phyloP scores from a whole-genome alignment of 2,329 filamentous ascomycete genomes.

The Arthrobotrys megalospora region DNA sequence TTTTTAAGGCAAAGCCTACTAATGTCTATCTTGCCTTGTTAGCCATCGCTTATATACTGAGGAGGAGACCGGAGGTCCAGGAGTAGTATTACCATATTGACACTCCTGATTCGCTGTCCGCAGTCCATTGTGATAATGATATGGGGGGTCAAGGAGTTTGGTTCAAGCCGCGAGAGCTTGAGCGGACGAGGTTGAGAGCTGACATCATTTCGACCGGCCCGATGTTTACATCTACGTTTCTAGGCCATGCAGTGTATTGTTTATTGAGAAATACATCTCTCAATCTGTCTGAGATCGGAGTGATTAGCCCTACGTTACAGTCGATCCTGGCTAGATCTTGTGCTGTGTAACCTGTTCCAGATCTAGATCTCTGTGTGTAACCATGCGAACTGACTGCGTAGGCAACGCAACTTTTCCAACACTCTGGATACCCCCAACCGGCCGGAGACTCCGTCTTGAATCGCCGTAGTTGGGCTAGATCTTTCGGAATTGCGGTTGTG shows the following conservation, averaged over 20 bases:
- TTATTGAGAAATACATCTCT: background rate
- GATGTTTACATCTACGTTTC: background rate
- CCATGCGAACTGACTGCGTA: background rate
- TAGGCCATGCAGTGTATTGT: background rate
- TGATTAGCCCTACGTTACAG: background rate
- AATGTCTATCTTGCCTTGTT: conserved; percentile 12
- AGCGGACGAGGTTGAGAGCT: background rate
- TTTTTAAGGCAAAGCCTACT: conserved; percentile 25
- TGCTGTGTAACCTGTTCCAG: background rate
- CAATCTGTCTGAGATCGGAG: background rate
- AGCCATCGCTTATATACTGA: background rate
- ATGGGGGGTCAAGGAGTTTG: background rate
- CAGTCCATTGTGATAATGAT: conserved; percentile 29
- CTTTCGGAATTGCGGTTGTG: background rate
- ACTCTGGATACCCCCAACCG: background rate
- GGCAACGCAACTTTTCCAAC: conserved; percentile 34
- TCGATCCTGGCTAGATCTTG: background rate
- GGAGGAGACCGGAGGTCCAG: background rate
- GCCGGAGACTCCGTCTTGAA: background rate
- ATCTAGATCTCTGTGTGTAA: conserved; percentile 3
- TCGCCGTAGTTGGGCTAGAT: background rate
- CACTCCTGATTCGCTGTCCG: conserved; percentile 16
- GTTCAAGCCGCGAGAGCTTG: background rate
- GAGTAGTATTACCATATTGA: conserved; percentile 37
- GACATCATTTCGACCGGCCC: background rate